phyloP scores from a whole-genome alignment of 1,284 basidiomycete genomes.

The Ustilago lituana region DNA sequence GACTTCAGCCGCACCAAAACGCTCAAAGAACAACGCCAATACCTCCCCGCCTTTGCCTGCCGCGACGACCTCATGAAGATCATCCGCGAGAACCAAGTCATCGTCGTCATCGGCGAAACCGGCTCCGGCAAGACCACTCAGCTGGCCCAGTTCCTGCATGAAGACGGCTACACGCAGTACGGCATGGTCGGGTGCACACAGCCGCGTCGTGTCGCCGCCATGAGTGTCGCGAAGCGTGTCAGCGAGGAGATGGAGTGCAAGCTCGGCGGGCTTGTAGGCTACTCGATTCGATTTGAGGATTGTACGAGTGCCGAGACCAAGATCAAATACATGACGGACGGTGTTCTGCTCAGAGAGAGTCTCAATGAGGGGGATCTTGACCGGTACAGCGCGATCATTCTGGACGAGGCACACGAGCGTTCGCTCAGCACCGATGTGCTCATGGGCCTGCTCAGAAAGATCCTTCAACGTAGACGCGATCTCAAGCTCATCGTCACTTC shows the following conservation, averaged over 20 bases:
- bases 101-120: slow-evolving; percentile 93
- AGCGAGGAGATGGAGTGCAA: slow-evolving; percentile 87
- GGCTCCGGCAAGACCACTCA: slow-evolving; percentile 96
- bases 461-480: slow-evolving; percentile 87
- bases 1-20: slow-evolving; percentile 84
- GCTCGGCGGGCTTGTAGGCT: slow-evolving; percentile 87
- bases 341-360: slow-evolving; percentile 92
- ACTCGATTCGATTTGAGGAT: slow-evolving; percentile 97
- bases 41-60: slow-evolving; percentile 96
- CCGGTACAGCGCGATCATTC: slow-evolving; percentile 91
- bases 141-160: slow-evolving; percentile 88
- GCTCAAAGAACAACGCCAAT: slow-evolving; percentile 93
- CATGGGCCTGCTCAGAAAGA: slow-evolving; percentile 93
- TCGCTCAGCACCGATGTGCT: slow-evolving; percentile 94
- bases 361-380: slow-evolving; percentile 95
- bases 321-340: slow-evolving; percentile 96
- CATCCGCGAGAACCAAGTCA: slow-evolving; percentile 92
- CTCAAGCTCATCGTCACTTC: slow-evolving; percentile 97
- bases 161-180: slow-evolving; percentile 89
- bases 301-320: slow-evolving; percentile 89
- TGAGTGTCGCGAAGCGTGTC: slow-evolving; percentile 98
- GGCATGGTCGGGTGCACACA: slow-evolving; percentile 95
- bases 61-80: slow-evolving; percentile 90
- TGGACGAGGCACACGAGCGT: slow-evolving; percentile 96
- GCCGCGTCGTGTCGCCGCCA: slow-evolving; percentile 94